Conservation (phyloP, 2,329 filamentous ascomycete species). For the Alternaria infectoria region DNA sequence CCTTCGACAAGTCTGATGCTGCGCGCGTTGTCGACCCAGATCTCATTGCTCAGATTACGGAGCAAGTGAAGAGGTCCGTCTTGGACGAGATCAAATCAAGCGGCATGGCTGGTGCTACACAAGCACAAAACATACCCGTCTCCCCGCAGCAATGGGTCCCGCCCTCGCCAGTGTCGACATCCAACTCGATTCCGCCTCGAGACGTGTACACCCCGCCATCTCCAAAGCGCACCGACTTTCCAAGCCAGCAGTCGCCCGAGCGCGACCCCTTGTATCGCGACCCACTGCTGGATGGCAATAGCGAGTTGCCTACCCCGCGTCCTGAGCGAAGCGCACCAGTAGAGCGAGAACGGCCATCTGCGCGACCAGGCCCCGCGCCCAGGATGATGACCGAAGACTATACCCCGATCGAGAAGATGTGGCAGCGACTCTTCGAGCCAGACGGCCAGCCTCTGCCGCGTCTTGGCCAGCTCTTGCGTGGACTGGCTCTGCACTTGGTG, state of each 20-base stretch:
- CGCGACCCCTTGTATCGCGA: slow-evolving; percentile 43
- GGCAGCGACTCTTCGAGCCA: slow-evolving; percentile 76
- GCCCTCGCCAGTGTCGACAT: slow-evolving; percentile 54
- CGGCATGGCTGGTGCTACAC: slow-evolving; percentile 33
- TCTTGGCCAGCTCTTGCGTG: slow-evolving; percentile 73
- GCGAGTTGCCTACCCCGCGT: slow-evolving; percentile 39
- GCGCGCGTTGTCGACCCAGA: slow-evolving; percentile 63
- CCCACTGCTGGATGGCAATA: slow-evolving; percentile 39
- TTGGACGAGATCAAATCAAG: slow-evolving; percentile 57
- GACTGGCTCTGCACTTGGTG: slow-evolving; percentile 77
- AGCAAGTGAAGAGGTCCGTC: slow-evolving; percentile 58
- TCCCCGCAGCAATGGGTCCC: slow-evolving; percentile 47
- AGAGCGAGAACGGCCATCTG: slow-evolving; percentile 29
- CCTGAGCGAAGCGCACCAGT: slow-evolving; percentile 32
- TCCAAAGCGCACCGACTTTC: slow-evolving; percentile 48
- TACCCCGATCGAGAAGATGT: slow-evolving; percentile 68
- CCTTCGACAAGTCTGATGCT: slow-evolving; percentile 59
- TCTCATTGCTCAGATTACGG: slow-evolving; percentile 67
- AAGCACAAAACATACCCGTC: slow-evolving; percentile 38
- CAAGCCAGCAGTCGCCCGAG: slow-evolving; percentile 41
- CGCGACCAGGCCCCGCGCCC: slow-evolving; percentile 34
- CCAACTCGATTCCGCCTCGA: slow-evolving; percentile 56
- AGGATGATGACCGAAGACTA: slow-evolving; percentile 46
- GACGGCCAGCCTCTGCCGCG: slow-evolving; percentile 71
- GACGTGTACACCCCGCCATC: slow-evolving; percentile 64